Evolutionary conservation across 169 alveolate genomes (phyloP), one percentile per base, ranked within the genome.

Genomic region (Babesia bovis): DNA sequence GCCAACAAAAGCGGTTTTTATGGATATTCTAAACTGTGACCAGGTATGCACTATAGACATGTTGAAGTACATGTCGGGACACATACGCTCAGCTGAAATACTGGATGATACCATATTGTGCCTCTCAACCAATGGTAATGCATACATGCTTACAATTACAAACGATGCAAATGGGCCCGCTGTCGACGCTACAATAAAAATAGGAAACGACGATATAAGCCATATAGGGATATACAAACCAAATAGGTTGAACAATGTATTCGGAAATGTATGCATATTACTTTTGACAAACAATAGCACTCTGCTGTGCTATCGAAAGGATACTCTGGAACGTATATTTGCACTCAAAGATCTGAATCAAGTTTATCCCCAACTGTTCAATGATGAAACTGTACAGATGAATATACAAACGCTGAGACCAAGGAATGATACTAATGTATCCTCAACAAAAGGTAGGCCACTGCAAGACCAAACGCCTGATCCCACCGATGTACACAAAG

Each of bases 211-310:
- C 0, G 19, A 19, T 23, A 30, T 44, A 35, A 12, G 19, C 19
- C 59, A 28, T 32, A 63, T 63, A 4, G 49, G 63, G 28, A 15
- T 63, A 3, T 63, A 63, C 47, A 4, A 50, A 49, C 73, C 73
- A 10, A 44, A 33, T 4, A 30, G 73, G 19, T 15, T 49, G 32
- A 63, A 63, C 73, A 44, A 47, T 28, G 60, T 33, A 30, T 63
- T 47, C 35, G 44, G 52, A 15, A 21, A 30, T 9, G n/a, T 49
- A n/a, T 47, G 73, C 26, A 15, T 63, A 38, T 32, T 63, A 25
- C 52, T 45, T 32, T 30, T 63, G 21, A 63, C 73, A 2, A 4
- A 30, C 4, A 45, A 30, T 26, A 50, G 19, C 5, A 44, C 26
- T 26, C 25, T 63, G 1, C 47, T 63, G 10, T 63, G 73, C 21